Evolutionary conservation across 345 rosid species (phyloP).

Genomic region (Turritis glabra): DNA sequence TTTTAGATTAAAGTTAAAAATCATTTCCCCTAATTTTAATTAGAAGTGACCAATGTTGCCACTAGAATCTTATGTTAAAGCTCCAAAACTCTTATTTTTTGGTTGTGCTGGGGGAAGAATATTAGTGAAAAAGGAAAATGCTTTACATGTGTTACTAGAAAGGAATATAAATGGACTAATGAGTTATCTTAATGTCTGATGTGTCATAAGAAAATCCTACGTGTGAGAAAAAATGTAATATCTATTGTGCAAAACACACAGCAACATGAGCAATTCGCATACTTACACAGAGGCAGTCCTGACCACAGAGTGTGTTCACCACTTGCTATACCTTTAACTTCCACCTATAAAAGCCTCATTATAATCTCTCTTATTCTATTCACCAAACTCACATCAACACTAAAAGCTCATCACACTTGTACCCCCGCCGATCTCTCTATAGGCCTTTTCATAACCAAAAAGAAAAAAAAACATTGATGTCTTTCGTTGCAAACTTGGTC

Average conservation of each 20-base stretch:
- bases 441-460: not conserved
- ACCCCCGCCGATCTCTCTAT: not conserved
- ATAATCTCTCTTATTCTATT: not conserved
- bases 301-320: not conserved
- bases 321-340: conserved; percentile 9
- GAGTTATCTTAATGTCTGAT: not conserved
- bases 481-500: not conserved
- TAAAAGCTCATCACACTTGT: not conserved
- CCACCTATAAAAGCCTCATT: conserved; percentile 16
- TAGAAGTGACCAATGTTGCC: not conserved
- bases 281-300: not conserved
- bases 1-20: not conserved
- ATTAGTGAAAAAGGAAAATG: not conserved
- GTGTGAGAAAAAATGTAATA: conserved; percentile 4
- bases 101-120: not conserved
- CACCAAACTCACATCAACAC: conserved; percentile 26
- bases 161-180: conserved; percentile 11
- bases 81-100: not conserved
- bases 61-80: not conserved
- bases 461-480: not conserved
- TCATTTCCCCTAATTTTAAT: not conserved
- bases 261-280: conserved; percentile 24
- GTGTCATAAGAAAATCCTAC: conserved; percentile 35
- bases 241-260: conserved; percentile 23
- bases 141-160: conserved; percentile 16